Base-by-base conservation (phyloP, 2,329 filamentous ascomycete genomes). In the Aspergillus sp. region DNA sequence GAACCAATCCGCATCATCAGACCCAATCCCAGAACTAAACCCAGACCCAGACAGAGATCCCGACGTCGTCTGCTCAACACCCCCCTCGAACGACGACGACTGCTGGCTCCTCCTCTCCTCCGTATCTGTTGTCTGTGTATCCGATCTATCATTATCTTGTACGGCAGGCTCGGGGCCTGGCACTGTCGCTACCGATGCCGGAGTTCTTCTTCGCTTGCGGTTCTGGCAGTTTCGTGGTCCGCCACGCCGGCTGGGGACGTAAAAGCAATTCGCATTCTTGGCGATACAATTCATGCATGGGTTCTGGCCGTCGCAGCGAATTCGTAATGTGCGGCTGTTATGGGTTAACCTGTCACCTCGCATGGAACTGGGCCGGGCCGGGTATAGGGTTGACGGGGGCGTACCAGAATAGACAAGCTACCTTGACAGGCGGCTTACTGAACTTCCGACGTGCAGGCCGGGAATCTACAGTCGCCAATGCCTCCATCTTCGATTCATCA, bases 331-430 rank as follows among this genome's bases (percentile, higher is more conserved):
- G 49, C 73, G 70, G 58, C 74, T 75, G 59, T 32, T 35, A n/a
- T n/a, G 5, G 3, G 17, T 39, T 39, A 19, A 19, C 7, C 12
- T 30, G n/a, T 37, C 35, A 22, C 35, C 45, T 43, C 48, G 45
- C 30, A 52, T 35, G 33, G 17, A 3, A 19, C 15, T 13, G 12
- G 33, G 33, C 23, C 7, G 23, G 25, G 25, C 7, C 9, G 25
- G 7, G 25, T 30, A 30, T 30, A 30, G 25, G 25, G 25, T 30
- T 30, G 33, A 19, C 19, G 17, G 15, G n/a, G 42, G 64, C 70
- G 50, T 69, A 77, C 74, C 74, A 77, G 46, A 74, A 69, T 48
- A 77, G 65, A 54, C 75, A 77, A 19, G 75, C 75, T 44, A 74
- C 66, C 58, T 77, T 78, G 23, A 77, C 74, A 1, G 75, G 75